phyloP scores from a whole-genome alignment of 2,329 filamentous ascomycete species.

The Immersiporthe knoxdaviesiana region DNA sequence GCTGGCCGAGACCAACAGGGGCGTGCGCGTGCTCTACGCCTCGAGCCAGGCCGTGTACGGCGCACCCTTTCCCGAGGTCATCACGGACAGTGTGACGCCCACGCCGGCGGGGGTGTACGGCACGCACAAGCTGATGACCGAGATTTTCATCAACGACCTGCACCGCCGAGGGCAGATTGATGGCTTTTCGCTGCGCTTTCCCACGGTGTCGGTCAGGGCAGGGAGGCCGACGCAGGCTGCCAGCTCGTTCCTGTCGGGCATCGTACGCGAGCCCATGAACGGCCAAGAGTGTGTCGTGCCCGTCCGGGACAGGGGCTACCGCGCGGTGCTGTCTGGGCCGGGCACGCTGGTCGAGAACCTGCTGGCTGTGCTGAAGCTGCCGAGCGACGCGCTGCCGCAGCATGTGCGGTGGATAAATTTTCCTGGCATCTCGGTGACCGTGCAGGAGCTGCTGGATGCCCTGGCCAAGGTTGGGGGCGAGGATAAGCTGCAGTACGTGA shows the following conservation, averaged over 20 bases:
- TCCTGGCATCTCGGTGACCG: constrained; percentile 54
- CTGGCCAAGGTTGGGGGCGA: constrained; percentile 52
- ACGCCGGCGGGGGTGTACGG: constrained; percentile 63
- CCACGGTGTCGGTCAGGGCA: constrained; percentile 61
- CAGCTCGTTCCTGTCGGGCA: constrained; percentile 63
- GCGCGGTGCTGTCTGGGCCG: constrained; percentile 50
- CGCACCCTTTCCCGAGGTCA: constrained; percentile 31
- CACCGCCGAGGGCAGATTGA: constrained; percentile 58
- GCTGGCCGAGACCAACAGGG: constrained; percentile 25
- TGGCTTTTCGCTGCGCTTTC: constrained; percentile 44
- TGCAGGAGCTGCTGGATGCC: constrained; percentile 57
- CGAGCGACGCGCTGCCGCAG: constrained; percentile 42
- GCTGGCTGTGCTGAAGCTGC: constrained; percentile 46
- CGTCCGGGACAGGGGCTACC: constrained; percentile 42
- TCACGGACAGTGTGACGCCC: constrained; percentile 48
- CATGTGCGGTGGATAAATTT: constrained; percentile 46
- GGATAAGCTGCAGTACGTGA: constrained; percentile 47
- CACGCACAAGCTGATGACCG: constrained; percentile 64
- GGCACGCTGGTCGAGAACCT: constrained; percentile 50
- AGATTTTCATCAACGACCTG: constrained; percentile 58
- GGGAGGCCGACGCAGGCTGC: constrained; percentile 64
- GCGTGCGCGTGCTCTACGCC: constrained; percentile 28
- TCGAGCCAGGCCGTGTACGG: constrained; percentile 65
- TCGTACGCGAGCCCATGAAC: constrained; percentile 61
- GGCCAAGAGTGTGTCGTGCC: constrained; percentile 24